Conservation (phyloP, 495 filamentous ascomycete species). For the Aspergillus coremiiformis region DNA sequence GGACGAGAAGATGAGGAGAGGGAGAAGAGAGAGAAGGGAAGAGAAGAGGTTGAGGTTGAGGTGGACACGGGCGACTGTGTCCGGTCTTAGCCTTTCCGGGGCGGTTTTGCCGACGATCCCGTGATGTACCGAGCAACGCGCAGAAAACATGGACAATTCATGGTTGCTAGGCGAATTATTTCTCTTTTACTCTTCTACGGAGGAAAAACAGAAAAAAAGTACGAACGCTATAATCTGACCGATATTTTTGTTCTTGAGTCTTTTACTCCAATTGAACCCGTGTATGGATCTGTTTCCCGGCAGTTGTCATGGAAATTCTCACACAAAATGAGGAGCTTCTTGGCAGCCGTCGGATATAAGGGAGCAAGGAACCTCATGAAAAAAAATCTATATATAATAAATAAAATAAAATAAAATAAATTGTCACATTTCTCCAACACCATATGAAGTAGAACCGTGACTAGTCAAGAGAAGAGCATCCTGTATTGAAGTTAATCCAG, state of each 20-base stretch:
- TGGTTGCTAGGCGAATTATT: background rate
- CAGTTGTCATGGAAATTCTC: conserved; percentile 21
- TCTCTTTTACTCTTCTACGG: background rate
- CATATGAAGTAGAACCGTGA: background rate
- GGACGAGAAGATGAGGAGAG: conserved; percentile 27
- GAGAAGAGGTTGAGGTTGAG: conserved; percentile 37
- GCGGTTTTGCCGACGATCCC: conserved; percentile 46
- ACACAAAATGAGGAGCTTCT: conserved; percentile 31
- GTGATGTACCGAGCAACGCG: conserved; percentile 39
- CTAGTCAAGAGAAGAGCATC: background rate
- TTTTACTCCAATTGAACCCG: background rate
- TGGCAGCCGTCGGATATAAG: conserved; percentile 31
- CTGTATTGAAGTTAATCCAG: background rate
- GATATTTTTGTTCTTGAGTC: background rate
- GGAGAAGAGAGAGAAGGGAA: conserved; percentile 36
- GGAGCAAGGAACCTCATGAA: conserved; percentile 18
- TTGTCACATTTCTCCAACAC: background rate
- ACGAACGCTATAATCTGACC: too few relatives aligned
- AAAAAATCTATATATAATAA: too few relatives aligned
- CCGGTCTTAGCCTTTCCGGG: conserved; percentile 41
- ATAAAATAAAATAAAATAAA: too few relatives aligned
- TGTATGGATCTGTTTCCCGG: background rate
- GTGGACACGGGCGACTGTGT: conserved; percentile 29
- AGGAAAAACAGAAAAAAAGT: too few relatives aligned
- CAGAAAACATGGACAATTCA: background rate